phyloP scores from a whole-genome alignment of 306 rosid genomes.

The Rosa rugosa region DNA sequence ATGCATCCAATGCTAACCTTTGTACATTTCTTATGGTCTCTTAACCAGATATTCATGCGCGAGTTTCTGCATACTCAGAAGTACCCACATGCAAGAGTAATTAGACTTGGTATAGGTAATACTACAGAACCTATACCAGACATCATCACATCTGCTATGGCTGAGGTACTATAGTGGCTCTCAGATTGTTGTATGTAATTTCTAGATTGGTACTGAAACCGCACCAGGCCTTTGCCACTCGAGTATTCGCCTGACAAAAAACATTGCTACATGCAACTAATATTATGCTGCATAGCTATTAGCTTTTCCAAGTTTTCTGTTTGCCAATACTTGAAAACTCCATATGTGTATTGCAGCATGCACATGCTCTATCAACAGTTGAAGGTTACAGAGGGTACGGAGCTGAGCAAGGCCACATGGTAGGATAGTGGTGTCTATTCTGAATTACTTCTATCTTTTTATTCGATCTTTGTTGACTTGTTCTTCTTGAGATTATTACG shows the following conservation, averaged over 20 bases:
- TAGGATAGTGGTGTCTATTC: constrained; percentile 14
- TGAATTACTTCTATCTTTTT: background rate
- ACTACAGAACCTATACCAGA: constrained; percentile 69
- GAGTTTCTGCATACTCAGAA: constrained; percentile 38
- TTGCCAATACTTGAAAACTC: background rate
- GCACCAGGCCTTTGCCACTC: background rate
- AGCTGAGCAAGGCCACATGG: constrained; percentile 67
- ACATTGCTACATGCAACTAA: too few relatives aligned
- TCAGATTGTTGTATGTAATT: background rate
- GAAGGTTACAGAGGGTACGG: constrained; percentile 71
- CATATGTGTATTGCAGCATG: constrained; percentile 37
- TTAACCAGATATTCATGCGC: constrained; percentile 43
- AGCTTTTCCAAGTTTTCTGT: background rate
- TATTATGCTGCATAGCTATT: background rate
- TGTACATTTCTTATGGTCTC: background rate
- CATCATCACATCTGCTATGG: constrained; percentile 57
- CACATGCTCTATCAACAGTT: constrained; percentile 45
- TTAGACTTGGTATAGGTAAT: constrained; percentile 66
- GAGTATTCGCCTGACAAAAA: too few relatives aligned
- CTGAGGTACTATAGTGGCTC: constrained; percentile 44
- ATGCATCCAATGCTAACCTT: background rate
- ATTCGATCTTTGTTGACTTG: background rate
- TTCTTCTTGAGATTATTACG: background rate
- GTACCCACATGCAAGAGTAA: constrained; percentile 46
- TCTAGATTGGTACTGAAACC: background rate